A percentile compares a stretch with the other conserved stretches of the same genome.
phyloP scores from a whole-genome alignment of 2,329 filamentous ascomycete species.

The Mollisiaceae sp. region DNA sequence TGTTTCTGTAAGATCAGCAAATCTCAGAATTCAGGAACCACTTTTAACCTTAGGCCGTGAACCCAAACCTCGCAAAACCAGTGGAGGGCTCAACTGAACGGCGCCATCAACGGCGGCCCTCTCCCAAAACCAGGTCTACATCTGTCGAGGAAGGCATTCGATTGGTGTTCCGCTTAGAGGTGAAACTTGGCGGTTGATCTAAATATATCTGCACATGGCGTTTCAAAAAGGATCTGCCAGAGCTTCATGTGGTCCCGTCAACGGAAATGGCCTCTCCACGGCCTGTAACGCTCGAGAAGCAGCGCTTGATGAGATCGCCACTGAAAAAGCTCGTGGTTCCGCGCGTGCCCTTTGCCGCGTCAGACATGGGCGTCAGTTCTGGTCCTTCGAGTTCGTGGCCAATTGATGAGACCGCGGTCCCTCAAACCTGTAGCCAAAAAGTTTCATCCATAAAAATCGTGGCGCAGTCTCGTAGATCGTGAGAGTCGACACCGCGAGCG shows the following conservation, averaged over 20 bases:
- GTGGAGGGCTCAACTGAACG: conserved; percentile 13
- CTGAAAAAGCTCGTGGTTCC: conserved; percentile 20
- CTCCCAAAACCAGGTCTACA: conserved; percentile 16
- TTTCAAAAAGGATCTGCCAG: conserved; percentile 21
- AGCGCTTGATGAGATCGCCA: conserved; percentile 26
- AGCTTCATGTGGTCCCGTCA: conserved; percentile 15
- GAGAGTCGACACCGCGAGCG: neutral
- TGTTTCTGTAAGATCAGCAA: conserved; percentile 1
- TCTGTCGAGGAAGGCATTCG: conserved; percentile 11
- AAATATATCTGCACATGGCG: conserved; percentile 21
- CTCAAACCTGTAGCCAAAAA: conserved; percentile 11
- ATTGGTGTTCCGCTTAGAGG: conserved; percentile 14
- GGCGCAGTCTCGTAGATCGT: conserved; percentile 3
- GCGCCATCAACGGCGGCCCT: conserved; percentile 16
- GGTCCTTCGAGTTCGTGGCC: neutral
- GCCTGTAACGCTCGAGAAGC: conserved; percentile 12
- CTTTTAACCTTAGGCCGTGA: conserved; percentile 2
- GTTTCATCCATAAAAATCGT: conserved; percentile 15
- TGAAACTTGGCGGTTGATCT: conserved; percentile 24
- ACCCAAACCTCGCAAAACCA: conserved; percentile 9
- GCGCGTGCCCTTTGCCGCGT: conserved; percentile 27
- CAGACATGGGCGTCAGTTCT: conserved; percentile 14
- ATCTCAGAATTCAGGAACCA: conserved; percentile 4
- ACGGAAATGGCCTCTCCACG: conserved; percentile 7
- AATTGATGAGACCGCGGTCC: neutral